Conservation (phyloP, 1,284 basidiomycete genomes). For the Irpex sp. region DNA sequence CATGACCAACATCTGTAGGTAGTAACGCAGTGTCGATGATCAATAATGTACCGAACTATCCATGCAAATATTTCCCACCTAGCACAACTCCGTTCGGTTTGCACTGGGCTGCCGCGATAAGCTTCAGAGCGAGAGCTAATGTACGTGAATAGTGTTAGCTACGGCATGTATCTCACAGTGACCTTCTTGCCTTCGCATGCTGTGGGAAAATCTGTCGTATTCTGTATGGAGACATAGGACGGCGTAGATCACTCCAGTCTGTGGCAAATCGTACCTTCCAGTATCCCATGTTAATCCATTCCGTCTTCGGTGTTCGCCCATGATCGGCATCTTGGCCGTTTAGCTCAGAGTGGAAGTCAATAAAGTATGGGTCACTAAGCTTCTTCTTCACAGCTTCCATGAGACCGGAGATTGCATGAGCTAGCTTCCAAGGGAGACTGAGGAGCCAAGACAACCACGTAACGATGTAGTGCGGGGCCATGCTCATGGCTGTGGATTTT, state of each 20-base stretch:
- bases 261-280: conserved; percentile 43
- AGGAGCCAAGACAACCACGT: background rate
- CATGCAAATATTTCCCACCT: conserved; percentile 30
- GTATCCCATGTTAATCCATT: conserved; percentile 70
- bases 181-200: conserved; percentile 51
- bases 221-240: conserved; percentile 26
- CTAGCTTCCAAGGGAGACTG: background rate
- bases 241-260: background rate
- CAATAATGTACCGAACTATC: background rate
- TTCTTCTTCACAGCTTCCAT: background rate
- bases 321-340: background rate
- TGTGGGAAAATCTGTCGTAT: conserved; percentile 48
- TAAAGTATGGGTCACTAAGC: background rate
- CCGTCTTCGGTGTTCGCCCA: conserved; percentile 37
- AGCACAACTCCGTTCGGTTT: conserved; percentile 42
- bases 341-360: background rate
- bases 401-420: background rate
- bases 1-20: conserved; percentile 56
- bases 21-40: conserved; percentile 2
- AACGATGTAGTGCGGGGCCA: background rate
- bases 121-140: conserved; percentile 52
- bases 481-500: background rate
- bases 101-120: conserved; percentile 42
- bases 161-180: background rate
- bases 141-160: background rate